Conservation (phyloP, 1,284 basidiomycete species). For the Cryptococcus sp. region DNA sequence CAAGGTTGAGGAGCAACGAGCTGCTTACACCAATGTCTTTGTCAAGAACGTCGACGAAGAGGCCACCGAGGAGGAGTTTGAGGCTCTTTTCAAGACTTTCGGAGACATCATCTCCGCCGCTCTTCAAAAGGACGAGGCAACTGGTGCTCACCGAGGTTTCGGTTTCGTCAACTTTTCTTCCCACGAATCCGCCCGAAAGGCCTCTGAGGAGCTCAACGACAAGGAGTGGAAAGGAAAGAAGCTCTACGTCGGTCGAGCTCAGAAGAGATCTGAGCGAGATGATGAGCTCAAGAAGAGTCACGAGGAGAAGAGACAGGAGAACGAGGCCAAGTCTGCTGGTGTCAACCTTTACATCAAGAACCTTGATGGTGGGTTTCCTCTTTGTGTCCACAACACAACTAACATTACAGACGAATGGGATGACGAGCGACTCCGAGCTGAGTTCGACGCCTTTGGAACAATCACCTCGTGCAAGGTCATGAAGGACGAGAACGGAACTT, state of each 20-base stretch:
- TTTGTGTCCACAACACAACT: slow-evolving; percentile 4
- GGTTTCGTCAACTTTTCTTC: slow-evolving; percentile 96
- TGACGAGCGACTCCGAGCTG: slow-evolving; percentile 87
- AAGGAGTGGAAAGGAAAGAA: slow-evolving; percentile 80
- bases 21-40: slow-evolving; percentile 97
- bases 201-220: slow-evolving; percentile 88
- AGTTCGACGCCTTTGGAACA: slow-evolving; percentile 95
- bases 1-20: slow-evolving; percentile 95
- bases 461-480: slow-evolving; percentile 99
- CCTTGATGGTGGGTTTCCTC: slow-evolving; percentile 48
- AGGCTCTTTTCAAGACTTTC: slow-evolving; percentile 71
- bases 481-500: slow-evolving; percentile 79
- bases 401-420: slow-evolving; percentile 80
- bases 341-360: slow-evolving; percentile 99
- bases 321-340: slow-evolving; percentile 96
- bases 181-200: slow-evolving; percentile 87
- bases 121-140: slow-evolving; percentile 67
- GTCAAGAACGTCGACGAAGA: slow-evolving; percentile 92
- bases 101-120: slow-evolving; percentile 87
- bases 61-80: slow-evolving; percentile 81
- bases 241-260: slow-evolving; percentile 92
- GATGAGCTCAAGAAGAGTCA: slow-evolving; percentile 92
- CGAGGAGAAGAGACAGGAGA: slow-evolving; percentile 95
- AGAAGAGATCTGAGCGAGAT: slow-evolving; percentile 98
- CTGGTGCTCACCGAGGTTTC: slow-evolving; percentile 86